Evolutionary conservation across 495 filamentous ascomycete genomes (phyloP), one percentile per base, ranked within the genome.

Genomic region (Penicillium verhagenii): DNA sequence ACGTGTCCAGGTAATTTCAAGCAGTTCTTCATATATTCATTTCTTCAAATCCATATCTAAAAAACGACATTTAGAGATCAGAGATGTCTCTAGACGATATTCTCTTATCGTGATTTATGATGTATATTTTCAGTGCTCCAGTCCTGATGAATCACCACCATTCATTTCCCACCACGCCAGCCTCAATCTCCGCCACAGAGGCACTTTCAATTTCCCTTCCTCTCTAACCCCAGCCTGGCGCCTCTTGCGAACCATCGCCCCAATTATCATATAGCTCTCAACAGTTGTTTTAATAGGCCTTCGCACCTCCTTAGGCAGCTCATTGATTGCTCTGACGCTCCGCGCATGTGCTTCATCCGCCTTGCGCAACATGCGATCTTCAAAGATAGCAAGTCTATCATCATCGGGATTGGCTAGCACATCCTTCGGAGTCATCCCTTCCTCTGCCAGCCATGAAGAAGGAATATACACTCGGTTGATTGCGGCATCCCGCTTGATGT

Each of bases 251-350:
- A 55, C 53, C 53, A 47, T 53, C 44, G 44, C 31, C 10, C 84
- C 86, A 65, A 89, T 90, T 60, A 87, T 85, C 79, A 90, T 85
- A 54, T 90, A 90, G 56, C 82, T 86, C 68, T 89, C 85, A 0
- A 89, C 82, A 3, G 84, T 86, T 8, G 87, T 84, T 25, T 81
- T 71, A 65, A 88, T 77, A 2, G 85, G 82, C 4, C 77, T 81
- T 50, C 81, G 72, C 4, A 79, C 79, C 48, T 81, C 78, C 0
- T 24, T 10, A 4, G 86, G 86, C 10, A 90, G 63, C 55, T 76
- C 53, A 40, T 82, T 72, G 61, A 90, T 85, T 1, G 77, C 75
- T 1, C 38, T 59, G 47, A 75, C 66, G 5, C 80, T 75, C 18
- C 65, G 67, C 5, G 68, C 54, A 59, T 89, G 86, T 23, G 81